Percentiles rank a stretch among this genome's conserved stretches.
phyloP scores from a whole-genome alignment of 2,329 filamentous ascomycete genomes.

The Sphaerostilbella broomeana region DNA sequence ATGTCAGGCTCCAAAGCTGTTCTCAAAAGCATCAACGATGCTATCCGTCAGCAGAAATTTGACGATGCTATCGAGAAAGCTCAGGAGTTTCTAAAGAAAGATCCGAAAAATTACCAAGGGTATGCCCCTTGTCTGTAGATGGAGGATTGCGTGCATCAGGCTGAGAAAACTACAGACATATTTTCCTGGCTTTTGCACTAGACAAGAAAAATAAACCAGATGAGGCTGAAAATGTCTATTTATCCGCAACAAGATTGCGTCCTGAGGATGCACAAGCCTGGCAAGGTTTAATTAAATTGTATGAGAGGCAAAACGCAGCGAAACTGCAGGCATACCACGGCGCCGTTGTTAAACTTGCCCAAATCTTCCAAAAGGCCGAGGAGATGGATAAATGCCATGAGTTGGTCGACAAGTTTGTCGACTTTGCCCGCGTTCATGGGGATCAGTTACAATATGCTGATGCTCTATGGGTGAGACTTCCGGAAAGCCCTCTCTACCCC shows the following conservation, averaged over 20 bases:
- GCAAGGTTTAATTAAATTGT: conserved; percentile 83
- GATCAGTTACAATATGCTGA: conserved; percentile 67
- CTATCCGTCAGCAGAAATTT: conserved; percentile 72
- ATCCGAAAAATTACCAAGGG: conserved; percentile 77
- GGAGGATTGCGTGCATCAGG: not conserved
- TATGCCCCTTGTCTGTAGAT: conserved; percentile 27
- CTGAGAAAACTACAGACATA: conserved; percentile 44
- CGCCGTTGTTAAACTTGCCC: conserved; percentile 65
- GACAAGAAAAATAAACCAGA: conserved; percentile 68
- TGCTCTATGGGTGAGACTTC: conserved; percentile 69
- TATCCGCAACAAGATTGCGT: conserved; percentile 63
- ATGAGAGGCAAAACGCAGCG: conserved; percentile 65
- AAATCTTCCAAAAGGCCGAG: conserved; percentile 63
- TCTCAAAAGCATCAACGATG: conserved; percentile 74
- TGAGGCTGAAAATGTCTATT: conserved; percentile 72
- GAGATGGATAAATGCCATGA: conserved; percentile 58
- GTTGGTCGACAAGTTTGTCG: conserved; percentile 72
- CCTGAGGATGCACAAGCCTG: conserved; percentile 75
- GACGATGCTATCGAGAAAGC: conserved; percentile 67
- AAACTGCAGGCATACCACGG: conserved; percentile 69
- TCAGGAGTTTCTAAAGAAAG: conserved; percentile 60
- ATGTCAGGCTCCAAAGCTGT: conserved; percentile 61
- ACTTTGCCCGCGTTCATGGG: conserved; percentile 66
- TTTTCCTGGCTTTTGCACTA: conserved; percentile 81
- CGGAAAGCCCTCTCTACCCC: conserved; percentile 71